Evolutionary conservation across 805 yeast genomes (phyloP), one percentile per base, ranked within the genome.

Genomic region (Saccharomycodes ludwigii): DNA sequence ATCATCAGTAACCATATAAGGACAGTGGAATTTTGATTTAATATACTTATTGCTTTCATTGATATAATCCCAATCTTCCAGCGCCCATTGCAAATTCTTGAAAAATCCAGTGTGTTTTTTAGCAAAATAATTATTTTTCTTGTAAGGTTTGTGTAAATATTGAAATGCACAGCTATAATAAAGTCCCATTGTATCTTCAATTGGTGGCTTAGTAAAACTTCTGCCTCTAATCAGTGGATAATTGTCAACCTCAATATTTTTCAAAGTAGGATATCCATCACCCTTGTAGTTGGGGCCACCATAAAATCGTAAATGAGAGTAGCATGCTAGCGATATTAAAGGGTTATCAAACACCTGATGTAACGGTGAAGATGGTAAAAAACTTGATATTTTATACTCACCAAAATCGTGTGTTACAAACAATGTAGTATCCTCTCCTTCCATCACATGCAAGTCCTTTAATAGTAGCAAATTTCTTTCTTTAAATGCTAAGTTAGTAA

Each of bases 291-390:
- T 36, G n/a, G 38, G 31, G 9, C 41, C 40, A 16, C 56, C 57
- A 35, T 52, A 51, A 35, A 53, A 53, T 22, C 54, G 41, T 15
- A 52, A 36, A 30, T 38, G 46, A 11, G 49, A 33, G 29, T 50
- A 53, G 11, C 48, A 37, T 2, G 56, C 57, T 24, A 53, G 26
- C 4, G 54, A 34, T 3, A 49, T 49, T 9, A 45, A 32, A 4
- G 55, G 57, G 25, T 57, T 52, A 17, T 40, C 28, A 24, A 52
- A 46, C 8, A 55, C 54, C n/a, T n/a, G n/a, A n/a, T n/a, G n/a
- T n/a, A n/a, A n/a, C n/a, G n/a, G n/a, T n/a, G n/a, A n/a, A n/a
- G n/a, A n/a, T n/a, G n/a, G n/a, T n/a, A n/a, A n/a, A n/a, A n/a
- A n/a, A n/a, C n/a, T n/a, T n/a, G n/a, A n/a, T n/a, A n/a, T n/a